Conservation (phyloP, 805 yeast species). For the Spencermartinsiella europaea region DNA sequence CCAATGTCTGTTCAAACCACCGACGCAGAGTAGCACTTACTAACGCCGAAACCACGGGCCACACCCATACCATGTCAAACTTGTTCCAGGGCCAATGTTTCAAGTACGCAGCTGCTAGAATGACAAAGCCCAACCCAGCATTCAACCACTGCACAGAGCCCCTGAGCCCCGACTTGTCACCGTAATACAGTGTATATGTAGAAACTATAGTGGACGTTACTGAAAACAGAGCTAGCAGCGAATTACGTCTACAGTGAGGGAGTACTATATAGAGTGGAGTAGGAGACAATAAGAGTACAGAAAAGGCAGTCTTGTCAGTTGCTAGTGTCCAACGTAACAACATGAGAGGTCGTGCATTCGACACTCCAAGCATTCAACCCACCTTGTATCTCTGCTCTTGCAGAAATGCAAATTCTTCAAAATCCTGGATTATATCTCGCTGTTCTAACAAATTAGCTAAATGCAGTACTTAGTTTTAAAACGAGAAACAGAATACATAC, state of each 20-base stretch:
- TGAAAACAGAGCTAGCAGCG: background rate
- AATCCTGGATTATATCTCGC: background rate
- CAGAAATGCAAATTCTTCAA: background rate
- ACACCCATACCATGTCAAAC: background rate
- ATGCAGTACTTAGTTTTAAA: no score
- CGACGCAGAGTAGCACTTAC: background rate
- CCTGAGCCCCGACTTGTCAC: background rate
- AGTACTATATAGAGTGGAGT: background rate
- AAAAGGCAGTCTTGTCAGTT: background rate
- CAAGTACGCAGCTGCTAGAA: background rate
- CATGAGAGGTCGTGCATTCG: no score
- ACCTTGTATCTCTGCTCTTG: background rate
- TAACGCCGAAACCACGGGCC: background rate
- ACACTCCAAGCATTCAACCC: no score
- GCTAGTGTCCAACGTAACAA: no score
- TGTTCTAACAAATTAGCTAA: background rate
- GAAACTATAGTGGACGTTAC: background rate
- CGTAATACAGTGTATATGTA: background rate
- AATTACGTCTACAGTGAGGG: background rate
- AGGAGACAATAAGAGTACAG: background rate
- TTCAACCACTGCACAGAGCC: background rate
- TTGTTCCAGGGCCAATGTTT: background rate
- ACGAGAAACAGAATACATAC: background rate
- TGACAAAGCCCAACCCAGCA: background rate
- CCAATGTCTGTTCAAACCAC: background rate